phyloP scores from a whole-genome alignment of 2,329 filamentous ascomycete genomes.

The Ophiostoma sp. region DNA sequence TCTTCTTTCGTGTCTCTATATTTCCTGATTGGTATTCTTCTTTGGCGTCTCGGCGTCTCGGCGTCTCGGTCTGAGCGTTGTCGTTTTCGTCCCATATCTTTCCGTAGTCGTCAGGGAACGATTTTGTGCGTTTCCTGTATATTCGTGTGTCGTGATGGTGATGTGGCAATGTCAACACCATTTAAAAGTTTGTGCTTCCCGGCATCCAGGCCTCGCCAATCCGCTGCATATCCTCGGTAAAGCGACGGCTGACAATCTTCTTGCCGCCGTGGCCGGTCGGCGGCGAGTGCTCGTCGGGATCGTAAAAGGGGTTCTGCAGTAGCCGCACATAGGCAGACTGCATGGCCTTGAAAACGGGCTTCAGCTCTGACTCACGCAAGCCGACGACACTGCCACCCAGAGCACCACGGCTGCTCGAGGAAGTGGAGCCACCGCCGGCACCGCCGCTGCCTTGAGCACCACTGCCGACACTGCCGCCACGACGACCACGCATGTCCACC shows the following conservation, averaged over 20 bases:
- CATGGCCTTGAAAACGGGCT: slow-evolving; percentile 85
- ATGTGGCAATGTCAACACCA: too few species aligned
- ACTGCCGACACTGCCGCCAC: slow-evolving; percentile 33
- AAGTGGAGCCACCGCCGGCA: not conserved
- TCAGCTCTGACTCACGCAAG: slow-evolving; percentile 81
- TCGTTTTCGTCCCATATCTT: not conserved
- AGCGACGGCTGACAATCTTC: slow-evolving; percentile 78
- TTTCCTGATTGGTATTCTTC: not conserved
- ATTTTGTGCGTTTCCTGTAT: not conserved
- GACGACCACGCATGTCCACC: slow-evolving; percentile 82
- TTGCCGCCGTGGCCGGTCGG: slow-evolving; percentile 54
- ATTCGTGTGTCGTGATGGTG: not conserved
- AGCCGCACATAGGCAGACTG: slow-evolving; percentile 89
- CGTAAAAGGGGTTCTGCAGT: slow-evolving; percentile 92
- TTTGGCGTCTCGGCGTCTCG: not conserved
- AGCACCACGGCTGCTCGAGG: slow-evolving; percentile 19
- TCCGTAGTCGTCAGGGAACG: not conserved
- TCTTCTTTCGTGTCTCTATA: not conserved
- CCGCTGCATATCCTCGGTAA: slow-evolving; percentile 76
- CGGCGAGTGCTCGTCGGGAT: slow-evolving; percentile 78
- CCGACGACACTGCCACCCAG: slow-evolving; percentile 51
- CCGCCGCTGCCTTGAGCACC: slow-evolving; percentile 32
- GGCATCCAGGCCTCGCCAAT: slow-evolving; percentile 86
- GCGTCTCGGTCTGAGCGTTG: not conserved
- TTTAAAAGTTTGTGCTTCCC: slow-evolving; percentile 61